Evolutionary conservation across 1,139 yeast species (phyloP).

Genomic region (Debaryomycetaceae sp.): DNA sequence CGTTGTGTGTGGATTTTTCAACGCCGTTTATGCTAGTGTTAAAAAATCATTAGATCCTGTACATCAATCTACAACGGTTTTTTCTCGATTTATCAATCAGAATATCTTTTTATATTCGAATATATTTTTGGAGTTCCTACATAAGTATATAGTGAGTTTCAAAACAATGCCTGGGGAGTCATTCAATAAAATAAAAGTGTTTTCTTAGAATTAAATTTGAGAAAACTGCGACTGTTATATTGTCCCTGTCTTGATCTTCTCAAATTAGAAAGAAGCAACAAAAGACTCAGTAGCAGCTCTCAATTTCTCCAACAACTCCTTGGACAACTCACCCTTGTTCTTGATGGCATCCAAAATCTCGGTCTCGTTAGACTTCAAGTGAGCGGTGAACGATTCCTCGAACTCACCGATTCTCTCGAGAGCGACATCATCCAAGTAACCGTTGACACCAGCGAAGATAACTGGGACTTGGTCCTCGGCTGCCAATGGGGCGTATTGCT

Average conservation of each 20-base stretch:
- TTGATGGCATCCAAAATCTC: slow-evolving; percentile 81
- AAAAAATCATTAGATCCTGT: slow-evolving; percentile 2
- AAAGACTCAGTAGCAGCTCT: slow-evolving; percentile 90
- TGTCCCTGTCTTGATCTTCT: not conserved
- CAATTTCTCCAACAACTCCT: slow-evolving; percentile 83
- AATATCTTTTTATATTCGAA: slow-evolving; percentile 2
- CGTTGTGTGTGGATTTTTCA: too few species aligned
- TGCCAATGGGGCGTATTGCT: slow-evolving; percentile 93
- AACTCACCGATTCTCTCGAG: slow-evolving; percentile 85
- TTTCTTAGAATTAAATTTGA: slow-evolving; percentile 6
- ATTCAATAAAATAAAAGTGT: slow-evolving; percentile 5
- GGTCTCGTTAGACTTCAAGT: slow-evolving; percentile 86
- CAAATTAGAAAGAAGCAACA: slow-evolving; percentile 70
- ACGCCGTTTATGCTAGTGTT: too few species aligned
- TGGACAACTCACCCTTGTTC: slow-evolving; percentile 86
- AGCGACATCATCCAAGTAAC: slow-evolving; percentile 89
- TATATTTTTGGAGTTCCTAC: slow-evolving; percentile 4
- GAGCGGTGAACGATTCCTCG: slow-evolving; percentile 88
- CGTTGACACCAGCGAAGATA: slow-evolving; percentile 99
- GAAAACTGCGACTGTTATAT: not conserved
- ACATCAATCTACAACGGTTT: slow-evolving; percentile 10
- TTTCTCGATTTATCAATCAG: slow-evolving; percentile 4
- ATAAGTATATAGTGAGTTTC: slow-evolving; percentile 7
- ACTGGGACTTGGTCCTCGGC: slow-evolving; percentile 99
- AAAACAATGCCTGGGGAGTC: slow-evolving; percentile 9